Evolutionary conservation across 148 eudicot genomes (phyloP).

Genomic region (Chenopodium berlandieri): DNA sequence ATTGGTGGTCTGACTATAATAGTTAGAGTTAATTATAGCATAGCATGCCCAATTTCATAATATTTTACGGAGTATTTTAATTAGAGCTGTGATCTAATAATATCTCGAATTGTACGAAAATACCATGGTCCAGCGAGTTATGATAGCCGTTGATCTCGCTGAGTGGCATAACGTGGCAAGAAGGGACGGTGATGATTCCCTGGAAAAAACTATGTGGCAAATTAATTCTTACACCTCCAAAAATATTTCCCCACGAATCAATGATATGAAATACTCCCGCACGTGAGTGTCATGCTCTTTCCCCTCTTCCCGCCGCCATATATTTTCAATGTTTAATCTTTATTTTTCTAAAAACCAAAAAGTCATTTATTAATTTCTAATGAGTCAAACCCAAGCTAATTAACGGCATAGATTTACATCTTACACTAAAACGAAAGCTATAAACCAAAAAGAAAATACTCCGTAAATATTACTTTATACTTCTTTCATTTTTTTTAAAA

Average conservation of each 20-base stretch:
- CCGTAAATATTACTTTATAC: too few species aligned
- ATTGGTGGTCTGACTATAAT: neutral
- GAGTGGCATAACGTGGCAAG: conserved; percentile 10
- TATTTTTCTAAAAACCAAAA: neutral
- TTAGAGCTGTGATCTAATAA: conserved; percentile 2
- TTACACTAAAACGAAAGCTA: neutral
- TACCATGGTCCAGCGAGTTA: conserved; percentile 3
- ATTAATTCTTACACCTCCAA: neutral
- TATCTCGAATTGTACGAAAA: conserved; percentile 3
- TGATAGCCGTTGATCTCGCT: conserved; percentile 40
- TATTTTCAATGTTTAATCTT: conserved; percentile 13
- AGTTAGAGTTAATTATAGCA: neutral
- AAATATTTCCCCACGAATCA: conserved; percentile 10
- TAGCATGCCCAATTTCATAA: neutral
- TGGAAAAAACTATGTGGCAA: neutral
- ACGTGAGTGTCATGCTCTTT: conserved; percentile 49
- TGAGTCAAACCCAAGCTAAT: conserved; percentile 15
- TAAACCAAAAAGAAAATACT: too few species aligned
- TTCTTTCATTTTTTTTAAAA: too few species aligned
- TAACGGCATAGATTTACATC: conserved; percentile 31
- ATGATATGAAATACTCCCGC: conserved; percentile 25
- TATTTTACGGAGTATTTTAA: neutral
- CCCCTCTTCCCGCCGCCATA: conserved; percentile 39
- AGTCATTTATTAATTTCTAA: neutral
- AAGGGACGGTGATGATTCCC: conserved; percentile 4